Conservation (phyloP, 176 grass and related monocot genomes). For the Oryza punctata region DNA sequence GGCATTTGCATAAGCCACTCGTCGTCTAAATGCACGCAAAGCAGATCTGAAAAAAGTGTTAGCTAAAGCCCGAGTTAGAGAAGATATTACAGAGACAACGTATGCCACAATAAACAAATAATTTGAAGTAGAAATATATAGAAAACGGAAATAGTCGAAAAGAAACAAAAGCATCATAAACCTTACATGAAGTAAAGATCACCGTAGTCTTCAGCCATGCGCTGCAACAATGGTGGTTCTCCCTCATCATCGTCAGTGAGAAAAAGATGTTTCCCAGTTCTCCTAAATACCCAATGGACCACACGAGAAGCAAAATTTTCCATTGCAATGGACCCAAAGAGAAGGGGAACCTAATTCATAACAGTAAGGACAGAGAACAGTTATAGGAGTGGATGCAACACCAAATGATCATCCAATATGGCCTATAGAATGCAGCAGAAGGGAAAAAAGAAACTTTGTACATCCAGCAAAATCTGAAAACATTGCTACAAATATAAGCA, state of each 20-base stretch:
- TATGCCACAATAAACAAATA: not conserved
- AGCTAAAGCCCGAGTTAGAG: conserved; percentile 5
- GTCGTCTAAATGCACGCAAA: conserved; percentile 61
- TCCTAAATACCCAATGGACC: conserved; percentile 87
- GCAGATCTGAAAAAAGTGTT: conserved; percentile 59
- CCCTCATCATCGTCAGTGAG: conserved; percentile 78
- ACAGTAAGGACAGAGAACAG: conserved; percentile 5
- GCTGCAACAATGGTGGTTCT: conserved; percentile 69
- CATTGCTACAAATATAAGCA: not conserved
- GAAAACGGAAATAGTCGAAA: conserved; percentile 5
- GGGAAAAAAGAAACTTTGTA: not conserved
- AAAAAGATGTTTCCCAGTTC: conserved; percentile 95
- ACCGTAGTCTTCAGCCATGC: conserved; percentile 73
- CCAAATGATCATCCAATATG: not conserved
- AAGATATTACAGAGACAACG: not conserved
- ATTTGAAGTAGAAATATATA: not conserved
- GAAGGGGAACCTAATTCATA: conserved; percentile 71
- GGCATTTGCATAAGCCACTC: conserved; percentile 80
- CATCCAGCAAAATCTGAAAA: not conserved
- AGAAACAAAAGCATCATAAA: conserved; percentile 36
- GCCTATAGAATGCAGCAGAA: conserved; percentile 4
- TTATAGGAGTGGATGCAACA: not conserved
- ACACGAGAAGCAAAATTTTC: conserved; percentile 74
- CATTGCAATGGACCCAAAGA: conserved; percentile 75
- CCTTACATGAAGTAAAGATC: conserved; percentile 83